Conservation (phyloP, 1,139 yeast genomes). For the Pichia sp. region DNA sequence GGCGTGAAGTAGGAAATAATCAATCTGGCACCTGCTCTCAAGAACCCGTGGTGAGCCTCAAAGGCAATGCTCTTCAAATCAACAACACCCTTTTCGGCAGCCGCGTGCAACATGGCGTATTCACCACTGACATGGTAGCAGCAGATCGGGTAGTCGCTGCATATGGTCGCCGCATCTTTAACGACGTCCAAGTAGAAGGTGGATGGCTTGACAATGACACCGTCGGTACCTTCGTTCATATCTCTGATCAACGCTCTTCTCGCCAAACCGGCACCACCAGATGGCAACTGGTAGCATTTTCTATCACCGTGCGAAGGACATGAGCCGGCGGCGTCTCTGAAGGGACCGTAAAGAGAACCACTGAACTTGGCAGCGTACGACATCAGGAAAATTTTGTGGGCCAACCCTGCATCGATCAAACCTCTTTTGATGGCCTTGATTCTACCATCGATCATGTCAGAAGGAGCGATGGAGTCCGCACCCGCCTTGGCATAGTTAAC, state of each 20-base stretch:
- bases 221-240: constrained; percentile 91
- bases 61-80: constrained; percentile 87
- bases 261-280: constrained; percentile 90
- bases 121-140: constrained; percentile 98
- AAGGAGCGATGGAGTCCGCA: constrained; percentile 93
- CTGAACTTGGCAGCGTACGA: constrained; percentile 93
- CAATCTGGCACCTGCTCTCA: constrained; percentile 94
- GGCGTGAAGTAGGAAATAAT: constrained; percentile 94
- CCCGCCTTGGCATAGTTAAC: constrained; percentile 95
- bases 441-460: constrained; percentile 98
- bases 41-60: constrained; percentile 85
- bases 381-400: constrained; percentile 85
- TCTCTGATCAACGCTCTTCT: constrained; percentile 87
- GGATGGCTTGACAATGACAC: constrained; percentile 93
- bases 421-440: constrained; percentile 84
- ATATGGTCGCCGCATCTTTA: constrained; percentile 78
- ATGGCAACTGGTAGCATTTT: constrained; percentile 87
- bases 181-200: constrained; percentile 91
- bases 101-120: constrained; percentile 97
- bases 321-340: constrained; percentile 95
- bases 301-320: constrained; percentile 89
- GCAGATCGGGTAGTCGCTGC: constrained; percentile 82
- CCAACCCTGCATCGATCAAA: constrained; percentile 74
- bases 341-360: constrained; percentile 92
- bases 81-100: constrained; percentile 91